Conservation (phyloP, 169 alveolate genomes). For the Ichthyophthirius multifiliis region DNA sequence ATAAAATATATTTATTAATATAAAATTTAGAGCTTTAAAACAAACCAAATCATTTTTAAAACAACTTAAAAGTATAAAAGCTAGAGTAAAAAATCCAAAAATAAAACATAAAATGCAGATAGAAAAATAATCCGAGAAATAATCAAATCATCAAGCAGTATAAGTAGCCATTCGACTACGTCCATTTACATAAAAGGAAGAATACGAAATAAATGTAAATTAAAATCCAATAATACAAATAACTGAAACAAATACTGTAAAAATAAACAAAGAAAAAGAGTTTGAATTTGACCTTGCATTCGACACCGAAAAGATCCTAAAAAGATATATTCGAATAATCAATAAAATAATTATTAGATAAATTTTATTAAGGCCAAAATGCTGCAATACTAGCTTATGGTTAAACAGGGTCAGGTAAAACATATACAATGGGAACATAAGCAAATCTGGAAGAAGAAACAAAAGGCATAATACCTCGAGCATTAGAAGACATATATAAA, state of each 20-base stretch:
- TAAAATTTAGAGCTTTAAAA: no score
- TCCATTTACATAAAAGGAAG: conserved; percentile 59
- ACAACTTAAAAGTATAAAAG: no score
- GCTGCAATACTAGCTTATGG: conserved; percentile 92
- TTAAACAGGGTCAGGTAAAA: conserved; percentile 91
- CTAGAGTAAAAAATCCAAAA: no score
- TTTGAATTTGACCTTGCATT: conserved; percentile 81
- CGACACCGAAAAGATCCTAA: conserved; percentile 57
- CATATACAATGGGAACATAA: conserved; percentile 86
- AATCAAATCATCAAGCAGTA: no score
- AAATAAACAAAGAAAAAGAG: conserved; percentile 50
- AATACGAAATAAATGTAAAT: conserved; percentile 25
- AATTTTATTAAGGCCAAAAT: conserved; percentile 86
- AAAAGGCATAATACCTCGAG: conserved; percentile 81
- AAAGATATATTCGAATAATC: conserved; percentile 52
- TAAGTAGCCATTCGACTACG: conserved; percentile 74
- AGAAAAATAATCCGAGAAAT: no score
- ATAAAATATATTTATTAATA: no score
- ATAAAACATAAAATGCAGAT: no score
- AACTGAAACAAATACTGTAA: not conserved
- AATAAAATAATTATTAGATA: conserved; percentile 57
- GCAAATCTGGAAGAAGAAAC: conserved; percentile 35
- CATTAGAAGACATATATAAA: conserved; percentile 57
- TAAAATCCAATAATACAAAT: conserved; percentile 42
- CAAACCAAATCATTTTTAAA: no score